phyloP scores from a whole-genome alignment of 345 rosid genomes.

The Luvunga scandens region DNA sequence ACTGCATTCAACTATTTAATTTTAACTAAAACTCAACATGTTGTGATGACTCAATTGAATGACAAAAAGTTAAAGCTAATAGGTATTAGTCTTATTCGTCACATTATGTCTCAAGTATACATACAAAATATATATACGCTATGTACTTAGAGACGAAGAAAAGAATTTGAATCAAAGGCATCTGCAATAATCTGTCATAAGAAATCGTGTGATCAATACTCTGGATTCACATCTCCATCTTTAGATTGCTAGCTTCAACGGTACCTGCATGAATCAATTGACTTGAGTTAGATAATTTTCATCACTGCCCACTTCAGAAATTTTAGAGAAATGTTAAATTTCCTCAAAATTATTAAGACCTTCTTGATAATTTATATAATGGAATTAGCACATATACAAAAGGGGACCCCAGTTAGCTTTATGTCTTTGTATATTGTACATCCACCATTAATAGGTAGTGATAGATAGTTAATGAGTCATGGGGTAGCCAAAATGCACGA shows the following conservation, averaged over 20 bases:
- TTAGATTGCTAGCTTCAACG: constrained; percentile 41
- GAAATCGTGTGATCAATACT: constrained; percentile 16
- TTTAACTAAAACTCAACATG: background rate
- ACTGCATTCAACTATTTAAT: background rate
- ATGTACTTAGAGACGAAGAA: constrained; percentile 26
- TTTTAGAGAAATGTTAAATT: background rate
- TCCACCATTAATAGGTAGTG: constrained; percentile 10
- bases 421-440: constrained; percentile 2
- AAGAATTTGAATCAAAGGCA: constrained; percentile 31
- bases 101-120: constrained; percentile 32
- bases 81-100: constrained; percentile 37
- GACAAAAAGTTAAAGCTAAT: constrained; percentile 23
- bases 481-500: background rate
- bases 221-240: constrained; percentile 56
- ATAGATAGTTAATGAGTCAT: background rate
- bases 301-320: background rate
- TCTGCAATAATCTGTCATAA: constrained; percentile 14
- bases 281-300: background rate
- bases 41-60: constrained; percentile 4
- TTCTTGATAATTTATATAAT: background rate
- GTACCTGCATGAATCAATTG: constrained; percentile 41
- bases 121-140: constrained; percentile 31
- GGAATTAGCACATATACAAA: background rate
- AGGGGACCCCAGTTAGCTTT: background rate
- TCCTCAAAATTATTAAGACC: background rate